Evolutionary conservation across 352 stramenopile genomes (phyloP), one percentile per base, ranked within the genome.

Genomic region (Globisporangium acanthophoron): DNA sequence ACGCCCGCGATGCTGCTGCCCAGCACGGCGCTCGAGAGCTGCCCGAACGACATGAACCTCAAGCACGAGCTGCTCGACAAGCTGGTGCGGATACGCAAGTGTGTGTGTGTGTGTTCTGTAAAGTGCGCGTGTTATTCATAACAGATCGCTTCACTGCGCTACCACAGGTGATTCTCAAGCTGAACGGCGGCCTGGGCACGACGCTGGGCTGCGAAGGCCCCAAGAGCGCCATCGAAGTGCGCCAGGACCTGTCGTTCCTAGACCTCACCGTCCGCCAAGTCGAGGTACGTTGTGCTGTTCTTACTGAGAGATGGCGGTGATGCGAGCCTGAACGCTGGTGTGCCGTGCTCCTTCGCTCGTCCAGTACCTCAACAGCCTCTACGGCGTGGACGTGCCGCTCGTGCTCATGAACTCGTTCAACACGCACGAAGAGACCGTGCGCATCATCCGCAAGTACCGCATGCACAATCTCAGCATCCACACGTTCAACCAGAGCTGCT

Each of bases 331-430:
- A 18, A 43, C 12, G 27, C 13, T 61, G 43, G 3, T 52, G 1
- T 52, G 41, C 13, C n/a, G 3, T 56, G 24, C 16, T 15, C 29
- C 29, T 45, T 51, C 56, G 48, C n/a, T 12, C 6, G 29, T 9
- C 3, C 55, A 93, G 83, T 96, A 96, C 46, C 66, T 97, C 43
- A 96, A 97, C 67, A 94, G 80, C 54, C 78, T 94, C 58, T 96
- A 96, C 62, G 87, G 87, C 35, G 88, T 96, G 41, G 92, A 99
- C 62, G 96, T 99, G 46, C 97, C 97, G 40, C 97, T 99, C 58
- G 98, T 99, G 80, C 85, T 99, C 41, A 99, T 99, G 97, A 99
- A 99, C 80, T 99, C 93, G 65, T 99, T 99, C 78, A 98, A 97
- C 67, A 99, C 97, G 31, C 96, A 96, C 69, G 95, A 97, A 61